A percentile compares a stretch with the other conserved stretches of the same genome.
phyloP scores from a whole-genome alignment of 768 basidiomycete species.

The Pisolithus tinctorius region DNA sequence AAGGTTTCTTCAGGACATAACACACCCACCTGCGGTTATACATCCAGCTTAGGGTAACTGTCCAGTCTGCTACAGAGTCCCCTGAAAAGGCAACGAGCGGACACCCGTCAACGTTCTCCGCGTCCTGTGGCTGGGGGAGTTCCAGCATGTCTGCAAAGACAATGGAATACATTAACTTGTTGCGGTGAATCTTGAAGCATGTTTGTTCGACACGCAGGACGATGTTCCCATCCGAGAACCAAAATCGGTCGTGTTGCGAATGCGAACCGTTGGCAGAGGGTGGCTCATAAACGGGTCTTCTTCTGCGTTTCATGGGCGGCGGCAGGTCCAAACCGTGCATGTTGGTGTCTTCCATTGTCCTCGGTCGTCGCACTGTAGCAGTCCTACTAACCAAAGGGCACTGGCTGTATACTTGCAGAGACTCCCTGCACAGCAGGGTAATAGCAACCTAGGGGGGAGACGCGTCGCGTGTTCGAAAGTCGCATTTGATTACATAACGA shows the following conservation, averaged over 20 bases:
- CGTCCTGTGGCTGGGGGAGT: constrained; percentile 25
- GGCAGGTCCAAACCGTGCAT: neutral
- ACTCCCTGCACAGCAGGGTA: too few species aligned
- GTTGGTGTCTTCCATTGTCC: neutral
- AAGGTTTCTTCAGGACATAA: neutral
- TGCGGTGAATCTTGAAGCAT: constrained; percentile 22
- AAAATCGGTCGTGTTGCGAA: constrained; percentile 7
- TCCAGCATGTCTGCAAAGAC: constrained; percentile 33
- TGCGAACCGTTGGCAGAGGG: neutral
- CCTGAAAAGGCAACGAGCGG: constrained; percentile 22
- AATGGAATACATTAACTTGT: constrained; percentile 13
- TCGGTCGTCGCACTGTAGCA: too few species aligned
- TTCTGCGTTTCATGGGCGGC: constrained; percentile 6
- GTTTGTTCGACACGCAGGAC: constrained; percentile 21
- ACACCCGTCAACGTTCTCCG: constrained; percentile 26
- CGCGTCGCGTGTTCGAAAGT: too few species aligned
- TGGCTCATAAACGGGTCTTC: neutral
- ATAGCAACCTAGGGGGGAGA: too few species aligned
- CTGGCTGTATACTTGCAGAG: too few species aligned
- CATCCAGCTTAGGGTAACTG: constrained; percentile 25
- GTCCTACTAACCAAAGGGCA: too few species aligned
- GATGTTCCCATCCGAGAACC: constrained; percentile 34
- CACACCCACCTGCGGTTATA: constrained; percentile 27
- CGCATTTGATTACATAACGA: too few species aligned
- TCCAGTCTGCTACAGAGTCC: constrained; percentile 26